Evolutionary conservation across 257 asterid species (phyloP).

Genomic region (Ilex aquifolium): DNA sequence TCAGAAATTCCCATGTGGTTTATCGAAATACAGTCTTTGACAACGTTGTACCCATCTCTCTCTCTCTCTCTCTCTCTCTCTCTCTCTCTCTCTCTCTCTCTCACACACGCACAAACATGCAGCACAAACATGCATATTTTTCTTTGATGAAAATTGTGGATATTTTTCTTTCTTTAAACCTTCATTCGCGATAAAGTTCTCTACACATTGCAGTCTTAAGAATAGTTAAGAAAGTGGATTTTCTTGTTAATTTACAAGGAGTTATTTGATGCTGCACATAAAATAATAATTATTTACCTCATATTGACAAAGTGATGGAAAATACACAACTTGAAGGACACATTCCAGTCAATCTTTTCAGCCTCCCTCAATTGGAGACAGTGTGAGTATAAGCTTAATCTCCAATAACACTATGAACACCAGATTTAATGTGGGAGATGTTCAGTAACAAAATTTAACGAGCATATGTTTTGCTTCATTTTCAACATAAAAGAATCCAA

Average conservation of each 20-base stretch:
- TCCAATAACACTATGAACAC: neutral
- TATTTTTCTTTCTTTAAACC: neutral
- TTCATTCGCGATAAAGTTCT: neutral
- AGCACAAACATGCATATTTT: neutral
- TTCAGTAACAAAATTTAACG: no score
- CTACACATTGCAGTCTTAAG: no score
- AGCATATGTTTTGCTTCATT: no score
- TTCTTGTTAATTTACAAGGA: neutral
- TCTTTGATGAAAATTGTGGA: neutral
- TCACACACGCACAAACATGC: neutral
- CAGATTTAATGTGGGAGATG: no score
- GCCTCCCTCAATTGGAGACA: no score
- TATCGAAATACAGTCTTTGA: slow-evolving; percentile 1
- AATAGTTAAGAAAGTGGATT: neutral
- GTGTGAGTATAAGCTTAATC: no score
- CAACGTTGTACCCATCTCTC: slow-evolving; percentile 5
- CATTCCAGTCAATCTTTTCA: no score
- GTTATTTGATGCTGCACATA: neutral
- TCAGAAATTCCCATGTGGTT: slow-evolving; percentile 57
- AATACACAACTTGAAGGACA: no score
- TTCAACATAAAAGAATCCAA: no score
- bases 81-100: neutral
- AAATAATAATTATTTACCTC: no score
- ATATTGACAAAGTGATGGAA: no score
- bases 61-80: slow-evolving; percentile 2